Conservation (phyloP, 1,284 basidiomycete genomes). For the Testicularia cyperi region DNA sequence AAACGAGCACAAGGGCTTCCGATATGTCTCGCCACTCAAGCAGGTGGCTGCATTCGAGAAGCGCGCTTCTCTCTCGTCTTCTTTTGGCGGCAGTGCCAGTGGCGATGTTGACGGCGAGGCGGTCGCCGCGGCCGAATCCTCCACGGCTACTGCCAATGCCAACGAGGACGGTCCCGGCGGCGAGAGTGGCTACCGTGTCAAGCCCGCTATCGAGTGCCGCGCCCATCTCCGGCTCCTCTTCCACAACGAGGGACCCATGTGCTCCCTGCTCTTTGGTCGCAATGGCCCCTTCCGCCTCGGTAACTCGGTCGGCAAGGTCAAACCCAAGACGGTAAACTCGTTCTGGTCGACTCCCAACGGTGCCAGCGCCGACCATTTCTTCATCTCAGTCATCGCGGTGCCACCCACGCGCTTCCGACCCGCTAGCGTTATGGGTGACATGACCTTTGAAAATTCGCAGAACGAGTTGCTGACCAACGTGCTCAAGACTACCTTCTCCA, state of each 20-base stretch:
- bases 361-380: slow-evolving; percentile 92
- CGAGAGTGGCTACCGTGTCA: slow-evolving; percentile 66
- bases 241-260: slow-evolving; percentile 76
- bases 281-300: slow-evolving; percentile 74
- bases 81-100: not conserved
- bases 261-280: slow-evolving; percentile 84
- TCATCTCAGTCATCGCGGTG: slow-evolving; percentile 88
- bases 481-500: slow-evolving; percentile 69
- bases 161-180: slow-evolving; percentile 10
- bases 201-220: slow-evolving; percentile 87
- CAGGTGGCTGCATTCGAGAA: slow-evolving; percentile 38
- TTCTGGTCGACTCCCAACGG: slow-evolving; percentile 39
- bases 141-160: slow-evolving; percentile 8
- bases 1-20: slow-evolving; percentile 29
- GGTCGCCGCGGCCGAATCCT: slow-evolving; percentile 12
- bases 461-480: slow-evolving; percentile 89
- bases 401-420: slow-evolving; percentile 95
- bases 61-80: not conserved
- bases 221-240: slow-evolving; percentile 89
- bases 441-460: slow-evolving; percentile 92
- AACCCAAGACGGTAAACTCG: slow-evolving; percentile 12
- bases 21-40: slow-evolving; percentile 40
- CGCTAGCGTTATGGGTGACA: slow-evolving; percentile 86
- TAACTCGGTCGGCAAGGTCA: slow-evolving; percentile 21
- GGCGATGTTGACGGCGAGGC: not conserved